Evolutionary conservation across 306 rosid species (phyloP).

Genomic region (Inga leiocalycina): DNA sequence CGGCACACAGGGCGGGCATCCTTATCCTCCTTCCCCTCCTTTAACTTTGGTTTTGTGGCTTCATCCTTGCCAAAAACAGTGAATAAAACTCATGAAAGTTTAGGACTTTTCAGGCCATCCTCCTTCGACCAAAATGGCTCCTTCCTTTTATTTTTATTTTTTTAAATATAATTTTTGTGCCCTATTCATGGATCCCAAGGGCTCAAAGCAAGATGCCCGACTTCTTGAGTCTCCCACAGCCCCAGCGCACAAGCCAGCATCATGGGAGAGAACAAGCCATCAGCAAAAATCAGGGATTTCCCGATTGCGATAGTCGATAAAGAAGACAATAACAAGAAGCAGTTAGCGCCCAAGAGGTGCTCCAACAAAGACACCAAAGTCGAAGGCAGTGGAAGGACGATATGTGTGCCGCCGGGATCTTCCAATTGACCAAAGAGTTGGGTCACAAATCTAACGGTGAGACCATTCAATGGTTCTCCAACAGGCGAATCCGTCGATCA

Average conservation of each 20-base stretch:
- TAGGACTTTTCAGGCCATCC: too few relatives aligned
- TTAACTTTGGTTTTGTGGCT: too few relatives aligned
- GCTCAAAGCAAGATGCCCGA: not conserved
- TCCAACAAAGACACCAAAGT: constrained; percentile 97
- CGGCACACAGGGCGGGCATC: too few relatives aligned
- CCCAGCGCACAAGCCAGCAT: not conserved
- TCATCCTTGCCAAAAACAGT: too few relatives aligned
- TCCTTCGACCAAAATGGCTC: too few relatives aligned
- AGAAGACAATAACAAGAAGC: constrained; percentile 67
- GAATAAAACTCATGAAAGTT: too few relatives aligned
- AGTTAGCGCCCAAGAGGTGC: constrained; percentile 79
- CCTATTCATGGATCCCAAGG: too few relatives aligned
- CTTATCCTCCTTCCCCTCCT: too few relatives aligned
- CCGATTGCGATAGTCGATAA: constrained; percentile 73
- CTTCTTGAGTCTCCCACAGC: constrained; percentile 11
- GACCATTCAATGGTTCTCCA: constrained; percentile 93
- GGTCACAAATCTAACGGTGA: constrained; percentile 98
- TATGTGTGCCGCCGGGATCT: constrained; percentile 94
- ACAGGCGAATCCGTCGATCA: constrained; percentile 88
- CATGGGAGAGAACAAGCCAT: constrained; percentile 69
- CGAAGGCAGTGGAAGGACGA: constrained; percentile 90
- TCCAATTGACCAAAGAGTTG: constrained; percentile 88
- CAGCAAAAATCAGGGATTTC: constrained; percentile 72
- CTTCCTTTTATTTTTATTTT: too few relatives aligned
- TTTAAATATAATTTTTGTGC: too few relatives aligned